Conservation (phyloP, 352 stramenopile species). For the Globisporangium abappressorium region DNA sequence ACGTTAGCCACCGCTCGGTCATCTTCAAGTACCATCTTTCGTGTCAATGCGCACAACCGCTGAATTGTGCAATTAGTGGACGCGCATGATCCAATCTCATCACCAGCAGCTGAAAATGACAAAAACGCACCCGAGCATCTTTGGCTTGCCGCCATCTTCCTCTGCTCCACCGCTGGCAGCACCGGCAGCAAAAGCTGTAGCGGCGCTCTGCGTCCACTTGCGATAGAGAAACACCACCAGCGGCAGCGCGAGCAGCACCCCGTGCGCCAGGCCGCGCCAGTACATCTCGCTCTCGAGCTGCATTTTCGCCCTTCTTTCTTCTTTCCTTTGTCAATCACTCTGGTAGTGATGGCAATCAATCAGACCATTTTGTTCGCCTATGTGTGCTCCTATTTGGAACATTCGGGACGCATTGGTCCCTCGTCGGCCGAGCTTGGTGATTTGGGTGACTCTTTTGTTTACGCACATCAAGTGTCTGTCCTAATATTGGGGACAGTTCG, state of each 20-base stretch:
- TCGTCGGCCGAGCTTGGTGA: background rate
- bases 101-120: background rate
- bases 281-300: conserved; percentile 21
- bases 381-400: background rate
- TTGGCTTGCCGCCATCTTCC: conserved; percentile 22
- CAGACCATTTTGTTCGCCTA: background rate
- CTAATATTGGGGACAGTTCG: background rate
- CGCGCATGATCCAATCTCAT: background rate
- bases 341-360: background rate
- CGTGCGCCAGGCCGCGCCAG: conserved; percentile 51
- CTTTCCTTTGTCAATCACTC: background rate
- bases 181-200: background rate
- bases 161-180: conserved; percentile 13
- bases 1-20: background rate
- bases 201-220: conserved; percentile 35
- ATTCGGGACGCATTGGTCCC: conserved; percentile 7
- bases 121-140: conserved; percentile 38
- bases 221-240: conserved; percentile 45
- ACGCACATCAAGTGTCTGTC: background rate
- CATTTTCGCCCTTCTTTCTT: background rate
- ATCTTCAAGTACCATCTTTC: background rate
- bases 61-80: conserved; percentile 14
- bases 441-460: background rate
- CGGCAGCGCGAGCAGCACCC: conserved; percentile 46
- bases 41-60: background rate